Evolutionary conservation across 371 early-diverging fungal genomes (phyloP), one percentile per base, ranked within the genome.

Genomic region (Apophysomyces sp.): DNA sequence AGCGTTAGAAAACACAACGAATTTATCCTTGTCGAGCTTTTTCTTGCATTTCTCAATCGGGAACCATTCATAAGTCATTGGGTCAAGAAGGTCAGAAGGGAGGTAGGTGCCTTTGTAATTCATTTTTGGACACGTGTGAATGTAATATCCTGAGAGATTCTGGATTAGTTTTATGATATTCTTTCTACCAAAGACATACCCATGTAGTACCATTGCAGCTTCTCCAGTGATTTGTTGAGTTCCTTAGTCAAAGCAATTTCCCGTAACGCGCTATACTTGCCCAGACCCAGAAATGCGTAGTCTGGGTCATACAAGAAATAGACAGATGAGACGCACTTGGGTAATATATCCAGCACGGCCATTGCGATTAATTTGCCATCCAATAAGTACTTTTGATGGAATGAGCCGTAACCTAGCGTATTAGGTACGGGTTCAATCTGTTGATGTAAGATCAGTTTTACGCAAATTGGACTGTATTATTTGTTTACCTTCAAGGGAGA

Each of bases 291-390:
- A 39, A 71, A 81, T 1, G 77, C 61, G 57, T 86, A 92, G 7
- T 86, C 89, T 3, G 95, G 92, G 68, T 96, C 95, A 74, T 98
- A 98, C 64, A 95, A 82, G 60, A 95, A 91, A 67, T 98, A 98
- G 16, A 98, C 97, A 0, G 94, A 89, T 0, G 97, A 96, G 1
- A 97, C 83, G 64, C 94, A 95, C 11, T 65, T 55, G 0, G 97
- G 98, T 29, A 97, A 77, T 12, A 97, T 86, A 70, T 98, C 98
- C 51, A 98, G 67, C 0, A 98, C 95, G 3, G 90, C 92, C 16
- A 96, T 86, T 2, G 96, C 97, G 32, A 91, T 86, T 27, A 98
- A 77, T 40, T 80, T 72, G 11, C 82, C 90, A 60, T 91, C 84
- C 59, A 94, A 70, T 15, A 91, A 78, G 69, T 95, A 95, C 61